These are phyloP conservation scores for Rosellinia necatrix DNA, from an alignment of 2,329 filamentous ascomycete species.

Conservation along the genomic window DNA sequence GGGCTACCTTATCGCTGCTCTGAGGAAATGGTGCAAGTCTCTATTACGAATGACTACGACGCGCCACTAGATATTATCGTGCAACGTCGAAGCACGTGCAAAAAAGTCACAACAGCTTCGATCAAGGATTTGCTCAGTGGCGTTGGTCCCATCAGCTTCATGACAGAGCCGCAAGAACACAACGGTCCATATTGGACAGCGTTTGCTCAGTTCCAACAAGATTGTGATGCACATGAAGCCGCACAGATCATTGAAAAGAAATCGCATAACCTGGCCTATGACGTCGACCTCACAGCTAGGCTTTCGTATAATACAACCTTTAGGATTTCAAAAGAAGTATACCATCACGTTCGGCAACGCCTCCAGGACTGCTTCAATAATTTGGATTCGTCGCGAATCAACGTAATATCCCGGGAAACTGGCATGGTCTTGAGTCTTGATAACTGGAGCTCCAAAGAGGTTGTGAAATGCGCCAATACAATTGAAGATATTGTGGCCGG, in stretches of 20 bases:
- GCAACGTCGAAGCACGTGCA: not conserved
- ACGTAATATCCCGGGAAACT: not conserved
- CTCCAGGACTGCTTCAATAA: constrained; percentile 1
- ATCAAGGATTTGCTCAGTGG: constrained; percentile 2
- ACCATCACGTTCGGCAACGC: constrained; percentile 9
- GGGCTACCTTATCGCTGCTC: constrained; percentile 8
- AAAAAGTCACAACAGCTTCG: not conserved
- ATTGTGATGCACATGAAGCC: constrained; percentile 16
- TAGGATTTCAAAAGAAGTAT: constrained; percentile 17
- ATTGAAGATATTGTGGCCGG: constrained; percentile 19
- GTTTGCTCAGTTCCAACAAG: constrained; percentile 9
- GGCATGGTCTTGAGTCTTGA: constrained; percentile 10
- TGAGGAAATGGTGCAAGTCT: not conserved
- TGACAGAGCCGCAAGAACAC: constrained; percentile 12
- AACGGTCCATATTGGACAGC: not conserved
- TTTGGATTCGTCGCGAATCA: not conserved
- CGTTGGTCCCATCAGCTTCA: constrained; percentile 7
- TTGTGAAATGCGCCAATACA: constrained; percentile 11
- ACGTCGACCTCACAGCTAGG: constrained; percentile 2
- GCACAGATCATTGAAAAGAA: not conserved
- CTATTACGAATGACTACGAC: constrained; percentile 5
- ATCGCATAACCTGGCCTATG: not conserved
- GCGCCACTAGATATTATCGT: not conserved
- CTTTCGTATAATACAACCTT: constrained; percentile 16
- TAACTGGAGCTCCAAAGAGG: constrained; percentile 7